Evolutionary conservation across 805 yeast species (phyloP).

Genomic region (Ogataea allantospora): DNA sequence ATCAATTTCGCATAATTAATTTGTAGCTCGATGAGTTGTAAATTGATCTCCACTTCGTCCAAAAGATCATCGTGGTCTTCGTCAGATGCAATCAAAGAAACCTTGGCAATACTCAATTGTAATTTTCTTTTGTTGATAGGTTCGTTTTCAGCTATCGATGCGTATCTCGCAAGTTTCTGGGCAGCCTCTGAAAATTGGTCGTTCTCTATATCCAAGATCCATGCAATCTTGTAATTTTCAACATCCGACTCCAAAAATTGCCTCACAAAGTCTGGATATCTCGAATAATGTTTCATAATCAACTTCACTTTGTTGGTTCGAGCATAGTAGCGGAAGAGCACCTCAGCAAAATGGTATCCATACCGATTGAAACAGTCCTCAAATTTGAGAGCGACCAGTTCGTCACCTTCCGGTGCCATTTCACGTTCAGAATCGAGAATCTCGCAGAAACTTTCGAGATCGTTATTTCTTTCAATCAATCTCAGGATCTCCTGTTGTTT

Average conservation of each 20-base stretch:
- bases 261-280: constrained; percentile 47
- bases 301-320: constrained; percentile 49
- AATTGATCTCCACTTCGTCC: constrained; percentile 46
- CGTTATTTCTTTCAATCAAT: constrained; percentile 65
- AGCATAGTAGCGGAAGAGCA: constrained; percentile 59
- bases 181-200: constrained; percentile 52
- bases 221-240: constrained; percentile 53
- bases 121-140: constrained; percentile 47
- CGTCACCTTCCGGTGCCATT: constrained; percentile 32
- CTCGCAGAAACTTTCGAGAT: constrained; percentile 61
- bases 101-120: constrained; percentile 69
- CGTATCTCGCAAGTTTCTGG: constrained; percentile 41
- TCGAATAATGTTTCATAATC: constrained; percentile 56
- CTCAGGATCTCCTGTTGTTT: constrained; percentile 53
- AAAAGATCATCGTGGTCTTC: constrained; percentile 27
- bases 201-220: constrained; percentile 66
- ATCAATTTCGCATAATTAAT: constrained; percentile 31
- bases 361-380: constrained; percentile 54
- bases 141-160: constrained; percentile 39
- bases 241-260: constrained; percentile 48
- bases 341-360: constrained; percentile 67
- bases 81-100: constrained; percentile 51
- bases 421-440: constrained; percentile 47
- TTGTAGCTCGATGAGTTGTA: constrained; percentile 23
- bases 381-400: constrained; percentile 20